These are phyloP conservation scores for Primulina huaijiensis DNA, from an alignment of 257 asterid genomes.

Conservation along the genomic window DNA sequence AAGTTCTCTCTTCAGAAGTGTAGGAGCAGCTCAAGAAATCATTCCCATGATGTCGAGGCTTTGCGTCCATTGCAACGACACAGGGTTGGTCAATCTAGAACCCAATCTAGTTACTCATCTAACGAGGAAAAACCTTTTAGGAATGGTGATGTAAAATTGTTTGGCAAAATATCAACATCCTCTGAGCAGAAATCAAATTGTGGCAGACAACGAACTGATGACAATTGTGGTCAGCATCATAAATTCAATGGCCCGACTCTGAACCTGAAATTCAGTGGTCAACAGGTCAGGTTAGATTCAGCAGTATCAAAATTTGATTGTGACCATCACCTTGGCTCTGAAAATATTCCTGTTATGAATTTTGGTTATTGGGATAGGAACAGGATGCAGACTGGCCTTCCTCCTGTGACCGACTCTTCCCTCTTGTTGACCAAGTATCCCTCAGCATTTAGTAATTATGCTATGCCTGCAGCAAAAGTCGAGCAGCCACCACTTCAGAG, in stretches of 20 bases:
- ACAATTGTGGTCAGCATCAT: constrained; percentile 31
- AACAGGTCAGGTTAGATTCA: constrained; percentile 41
- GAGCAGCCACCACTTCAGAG: constrained; percentile 44
- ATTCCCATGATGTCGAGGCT: constrained; percentile 32
- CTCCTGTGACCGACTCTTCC: constrained; percentile 57
- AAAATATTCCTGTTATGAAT: constrained; percentile 42
- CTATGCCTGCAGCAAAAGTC: constrained; percentile 40
- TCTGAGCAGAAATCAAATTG: constrained; percentile 48
- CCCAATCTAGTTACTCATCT: constrained; percentile 43
- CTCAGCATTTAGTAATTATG: constrained; percentile 58
- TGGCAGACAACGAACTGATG: constrained; percentile 29
- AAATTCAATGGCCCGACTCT: constrained; percentile 38
- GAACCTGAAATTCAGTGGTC: constrained; percentile 37
- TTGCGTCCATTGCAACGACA: constrained; percentile 37
- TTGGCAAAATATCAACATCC: constrained; percentile 76
- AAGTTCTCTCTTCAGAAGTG: constrained; percentile 55
- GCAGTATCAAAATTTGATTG: constrained; percentile 41
- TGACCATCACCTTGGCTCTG: constrained; percentile 39
- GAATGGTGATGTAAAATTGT: constrained; percentile 81
- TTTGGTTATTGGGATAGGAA: constrained; percentile 56
- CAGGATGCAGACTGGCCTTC: constrained; percentile 46
- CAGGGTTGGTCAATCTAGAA: constrained; percentile 30
- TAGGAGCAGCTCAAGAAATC: constrained; percentile 41
- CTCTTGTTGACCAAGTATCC: constrained; percentile 70
- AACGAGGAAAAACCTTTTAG: constrained; percentile 55